Evolutionary conservation across 768 basidiomycete species (phyloP), one percentile per base, ranked within the genome.

Genomic region (Gymnopilus junonius): DNA sequence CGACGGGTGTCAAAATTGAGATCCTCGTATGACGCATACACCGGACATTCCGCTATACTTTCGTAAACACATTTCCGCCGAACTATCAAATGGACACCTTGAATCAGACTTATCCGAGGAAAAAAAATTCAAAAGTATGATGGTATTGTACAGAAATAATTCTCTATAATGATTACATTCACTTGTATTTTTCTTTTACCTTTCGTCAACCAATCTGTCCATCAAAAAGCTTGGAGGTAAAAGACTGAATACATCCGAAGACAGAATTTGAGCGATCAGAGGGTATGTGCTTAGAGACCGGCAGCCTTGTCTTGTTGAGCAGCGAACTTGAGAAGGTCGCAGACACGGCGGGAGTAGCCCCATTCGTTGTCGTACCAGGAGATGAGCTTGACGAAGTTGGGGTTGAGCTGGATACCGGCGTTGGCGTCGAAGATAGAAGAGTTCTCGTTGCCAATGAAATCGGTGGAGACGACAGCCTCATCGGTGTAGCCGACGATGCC

Each of bases 331-430:
- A 99, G 80, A 59, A 99, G 85, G 76, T 99, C 97, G 79, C 90
- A 89, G 58, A 97, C 95, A 75, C 95, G 90, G 76, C 82, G 87
- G 48, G 94, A 96, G 89, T 97, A 98, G 20, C 94, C 91, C 90
- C 90, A 94, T 80, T 95, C 92, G 79, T 94, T 95, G 80, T 94
- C 92, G 83, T 94, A 96, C 95, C 96, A 97, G 43, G 92, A 76
- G 75, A 99, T 90, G 72, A 97, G 87, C 87, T 99, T 99, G 84
- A 98, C 92, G 72, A 99, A 98, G 81, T 90, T 90, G 65, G 81
- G 72, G 89, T 92, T 97, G 75, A 99, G 88, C 75, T 89, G 85
- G 76, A 99, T 99, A 70, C 97, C 97, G 46, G 93, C 97, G 65
- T 79, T 80, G 70, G 95, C 96, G 73, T 99, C 97, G 76, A 99